Evolutionary conservation across 2,329 filamentous ascomycete genomes (phyloP).

Genomic region (Aureobasidium pullulans): DNA sequence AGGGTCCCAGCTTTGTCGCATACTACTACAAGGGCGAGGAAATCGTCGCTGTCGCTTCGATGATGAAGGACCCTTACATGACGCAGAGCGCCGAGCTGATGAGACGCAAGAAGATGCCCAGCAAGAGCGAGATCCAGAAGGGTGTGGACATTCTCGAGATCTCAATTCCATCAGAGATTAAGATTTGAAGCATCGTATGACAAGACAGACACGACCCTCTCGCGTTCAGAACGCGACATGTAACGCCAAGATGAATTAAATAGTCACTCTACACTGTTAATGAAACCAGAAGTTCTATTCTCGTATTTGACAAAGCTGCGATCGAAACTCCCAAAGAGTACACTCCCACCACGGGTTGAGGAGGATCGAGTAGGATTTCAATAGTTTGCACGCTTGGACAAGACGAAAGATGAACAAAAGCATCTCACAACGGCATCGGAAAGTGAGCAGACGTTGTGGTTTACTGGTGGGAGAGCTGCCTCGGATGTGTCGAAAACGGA

Average conservation of each 20-base stretch:
- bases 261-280: slow-evolving; percentile 6
- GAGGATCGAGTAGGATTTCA: slow-evolving; percentile 2
- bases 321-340: background rate
- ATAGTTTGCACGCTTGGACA: background rate
- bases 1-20: slow-evolving; percentile 67
- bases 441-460: background rate
- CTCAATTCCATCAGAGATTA: slow-evolving; percentile 37
- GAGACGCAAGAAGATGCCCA: slow-evolving; percentile 72
- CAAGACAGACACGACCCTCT: background rate
- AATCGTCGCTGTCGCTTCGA: slow-evolving; percentile 82
- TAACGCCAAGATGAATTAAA: slow-evolving; percentile 11
- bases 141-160: slow-evolving; percentile 46
- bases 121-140: slow-evolving; percentile 65
- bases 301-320: background rate
- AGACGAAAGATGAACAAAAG: background rate
- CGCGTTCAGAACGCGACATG: background rate
- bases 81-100: slow-evolving; percentile 77
- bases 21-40: slow-evolving; percentile 84
- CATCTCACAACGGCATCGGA: background rate
- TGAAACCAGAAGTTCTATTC: background rate
- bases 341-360: background rate
- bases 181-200: slow-evolving; percentile 28
- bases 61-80: slow-evolving; percentile 86
- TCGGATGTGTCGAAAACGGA: slow-evolving; percentile 5
- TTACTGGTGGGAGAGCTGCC: background rate